Evolutionary conservation across 441 rosid genomes (phyloP), one percentile per base, ranked within the genome.

Genomic region (Sinapis alba): DNA sequence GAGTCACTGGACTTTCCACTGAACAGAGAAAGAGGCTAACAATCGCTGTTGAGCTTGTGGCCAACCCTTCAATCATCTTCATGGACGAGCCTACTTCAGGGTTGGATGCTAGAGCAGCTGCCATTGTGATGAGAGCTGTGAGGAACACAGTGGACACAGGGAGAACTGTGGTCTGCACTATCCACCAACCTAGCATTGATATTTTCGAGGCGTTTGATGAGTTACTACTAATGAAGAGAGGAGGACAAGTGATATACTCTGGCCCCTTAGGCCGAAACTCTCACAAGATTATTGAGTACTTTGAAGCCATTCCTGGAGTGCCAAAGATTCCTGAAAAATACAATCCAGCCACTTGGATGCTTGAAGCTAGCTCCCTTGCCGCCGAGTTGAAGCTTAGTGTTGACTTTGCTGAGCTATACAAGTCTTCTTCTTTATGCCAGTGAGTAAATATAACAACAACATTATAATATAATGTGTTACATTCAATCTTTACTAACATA

Each of bases 11-110:
- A 9, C 83, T 89, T 69, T 89, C 92, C 8, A 89, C 90, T 0
- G 90, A 88, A 60, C 95, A 89, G 73, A 81, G 95, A 24, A 89
- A 89, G 79, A 85, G 92, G 57, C 34, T 89, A 78, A 89, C 90
- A 15, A 88, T 89, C 26, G 92, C 92, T 0, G 94, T 89, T 6
- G 94, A 89, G 80, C 90, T 89, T 45, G 94, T 89, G 10, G 90
- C 90, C 11, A 88, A 89, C 73, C 94, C 94, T 23, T 89, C 94
- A 4, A 89, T 89, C 67, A 89, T 89, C 65, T 89, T 89, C 79
- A 89, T 89, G 94, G 94, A 89, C 24, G 94, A 89, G 64, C 94
- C 94, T 15, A 89, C 94, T 50, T 85, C 94, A 23, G 94, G 92
- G 0, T 89, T 89, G 63, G 94, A 89, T 50, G 94, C 94, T 19